Evolutionary conservation across 768 basidiomycete genomes (phyloP).

Genomic region (Boletus edulis): DNA sequence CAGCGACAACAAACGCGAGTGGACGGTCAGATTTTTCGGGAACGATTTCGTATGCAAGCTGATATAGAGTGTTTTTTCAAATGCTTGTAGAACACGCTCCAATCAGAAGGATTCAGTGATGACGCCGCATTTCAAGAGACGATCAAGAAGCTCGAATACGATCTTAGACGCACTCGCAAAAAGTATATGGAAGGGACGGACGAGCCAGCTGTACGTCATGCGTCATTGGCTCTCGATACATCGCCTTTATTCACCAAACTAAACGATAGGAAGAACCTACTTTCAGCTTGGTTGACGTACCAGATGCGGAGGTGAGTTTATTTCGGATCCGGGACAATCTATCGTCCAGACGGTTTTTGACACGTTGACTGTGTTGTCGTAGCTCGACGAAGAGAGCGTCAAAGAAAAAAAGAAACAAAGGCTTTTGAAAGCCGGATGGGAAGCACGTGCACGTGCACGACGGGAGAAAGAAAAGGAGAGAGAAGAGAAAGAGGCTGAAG

Average conservation of each 20-base stretch:
- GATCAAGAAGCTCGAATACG: slow-evolving; percentile 82
- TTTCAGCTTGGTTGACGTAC: slow-evolving; percentile 89
- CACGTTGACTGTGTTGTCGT: neutral
- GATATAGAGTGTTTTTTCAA: neutral
- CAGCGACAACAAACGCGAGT: slow-evolving; percentile 66
- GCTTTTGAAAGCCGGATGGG: slow-evolving; percentile 89
- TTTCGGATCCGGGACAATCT: neutral
- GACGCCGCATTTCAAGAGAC: slow-evolving; percentile 77
- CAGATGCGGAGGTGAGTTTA: slow-evolving; percentile 73
- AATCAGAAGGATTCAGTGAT: slow-evolving; percentile 70
- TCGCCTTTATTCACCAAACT: neutral
- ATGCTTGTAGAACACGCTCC: slow-evolving; percentile 49
- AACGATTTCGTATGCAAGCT: neutral
- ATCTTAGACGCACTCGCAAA: slow-evolving; percentile 74
- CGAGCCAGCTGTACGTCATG: slow-evolving; percentile 45
- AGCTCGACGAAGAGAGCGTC: slow-evolving; percentile 87
- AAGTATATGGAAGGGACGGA: slow-evolving; percentile 79
- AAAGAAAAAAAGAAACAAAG: slow-evolving; percentile 96
- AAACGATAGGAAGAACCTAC: slow-evolving; percentile 67
- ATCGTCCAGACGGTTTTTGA: neutral
- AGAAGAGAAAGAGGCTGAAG: slow-evolving; percentile 60
- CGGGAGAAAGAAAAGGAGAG: slow-evolving; percentile 87
- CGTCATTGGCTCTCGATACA: neutral
- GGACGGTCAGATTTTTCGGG: slow-evolving; percentile 48
- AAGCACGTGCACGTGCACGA: slow-evolving; percentile 79